These are phyloP conservation scores for Isoetes engelmannii DNA, from an alignment of 83 land plant genomes.

Conservation along the genomic window DNA sequence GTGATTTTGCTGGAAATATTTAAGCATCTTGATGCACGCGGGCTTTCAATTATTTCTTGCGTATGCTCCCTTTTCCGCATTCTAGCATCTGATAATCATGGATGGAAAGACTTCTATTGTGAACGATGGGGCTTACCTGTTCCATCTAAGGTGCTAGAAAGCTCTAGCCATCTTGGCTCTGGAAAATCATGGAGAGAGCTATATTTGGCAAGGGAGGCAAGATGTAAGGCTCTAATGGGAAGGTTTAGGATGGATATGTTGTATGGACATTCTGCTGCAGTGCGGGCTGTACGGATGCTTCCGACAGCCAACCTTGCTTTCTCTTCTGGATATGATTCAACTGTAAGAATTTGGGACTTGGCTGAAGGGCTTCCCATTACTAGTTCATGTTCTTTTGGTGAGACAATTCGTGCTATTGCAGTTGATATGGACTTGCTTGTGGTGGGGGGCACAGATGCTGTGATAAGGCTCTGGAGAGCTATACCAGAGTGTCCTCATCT, in stretches of 20 bases:
- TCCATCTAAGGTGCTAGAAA: not conserved
- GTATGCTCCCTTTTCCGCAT: constrained; percentile 55
- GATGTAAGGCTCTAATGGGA: constrained; percentile 78
- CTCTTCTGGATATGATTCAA: constrained; percentile 79
- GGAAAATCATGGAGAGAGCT: constrained; percentile 74
- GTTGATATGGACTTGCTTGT: constrained; percentile 74
- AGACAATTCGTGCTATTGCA: constrained; percentile 77
- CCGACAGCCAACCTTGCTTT: constrained; percentile 64
- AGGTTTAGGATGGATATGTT: constrained; percentile 55
- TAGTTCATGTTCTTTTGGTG: constrained; percentile 59
- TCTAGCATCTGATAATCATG: constrained; percentile 70
- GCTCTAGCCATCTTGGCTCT: constrained; percentile 14
- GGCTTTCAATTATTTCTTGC: constrained; percentile 74
- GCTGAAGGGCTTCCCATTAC: constrained; percentile 65
- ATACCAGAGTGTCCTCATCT: constrained; percentile 49
- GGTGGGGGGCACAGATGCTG: constrained; percentile 76
- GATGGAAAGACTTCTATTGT: constrained; percentile 87
- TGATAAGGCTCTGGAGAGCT: constrained; percentile 68
- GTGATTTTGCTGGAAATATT: constrained; percentile 71
- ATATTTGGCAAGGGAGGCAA: constrained; percentile 72
- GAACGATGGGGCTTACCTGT: constrained; percentile 90
- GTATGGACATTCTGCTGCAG: constrained; percentile 76
- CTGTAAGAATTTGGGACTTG: constrained; percentile 83
- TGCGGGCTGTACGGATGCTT: constrained; percentile 70
- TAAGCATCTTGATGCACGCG: constrained; percentile 66